phyloP scores from a whole-genome alignment of 2,329 filamentous ascomycete genomes.

The Phyllosticta ampelicida region DNA sequence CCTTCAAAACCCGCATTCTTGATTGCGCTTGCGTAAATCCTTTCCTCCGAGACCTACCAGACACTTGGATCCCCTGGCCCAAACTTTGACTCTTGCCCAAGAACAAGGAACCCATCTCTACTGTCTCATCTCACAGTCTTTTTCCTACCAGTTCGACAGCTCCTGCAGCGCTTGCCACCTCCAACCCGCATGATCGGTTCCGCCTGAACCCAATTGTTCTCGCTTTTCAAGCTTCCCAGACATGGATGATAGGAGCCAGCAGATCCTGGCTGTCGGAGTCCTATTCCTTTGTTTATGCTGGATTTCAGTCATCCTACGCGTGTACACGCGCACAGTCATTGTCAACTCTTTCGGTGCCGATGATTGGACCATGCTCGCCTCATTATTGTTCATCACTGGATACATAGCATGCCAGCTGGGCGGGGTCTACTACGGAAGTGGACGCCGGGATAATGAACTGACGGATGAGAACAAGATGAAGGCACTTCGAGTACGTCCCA shows the following conservation, averaged over 20 bases:
- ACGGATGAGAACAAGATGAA: constrained; percentile 18
- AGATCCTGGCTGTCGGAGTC: constrained; percentile 21
- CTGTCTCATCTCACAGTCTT: neutral
- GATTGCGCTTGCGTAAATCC: neutral
- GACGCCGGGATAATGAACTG: constrained; percentile 26
- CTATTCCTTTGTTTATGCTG: constrained; percentile 30
- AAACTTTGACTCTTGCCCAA: neutral
- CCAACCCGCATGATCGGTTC: neutral
- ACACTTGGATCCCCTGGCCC: neutral
- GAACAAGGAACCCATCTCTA: neutral
- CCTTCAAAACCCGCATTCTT: neutral
- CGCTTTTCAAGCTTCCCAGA: neutral
- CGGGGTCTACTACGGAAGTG: constrained; percentile 30
- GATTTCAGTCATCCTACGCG: constrained; percentile 25
- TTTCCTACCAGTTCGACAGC: neutral
- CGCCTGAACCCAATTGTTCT: neutral
- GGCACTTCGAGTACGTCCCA: constrained; percentile 18
- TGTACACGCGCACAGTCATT: constrained; percentile 28
- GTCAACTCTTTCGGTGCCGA: constrained; percentile 30
- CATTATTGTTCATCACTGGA: constrained; percentile 28
- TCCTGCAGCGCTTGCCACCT: neutral
- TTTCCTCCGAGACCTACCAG: neutral
- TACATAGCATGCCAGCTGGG: constrained; percentile 31
- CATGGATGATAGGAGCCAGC: constrained; percentile 15
- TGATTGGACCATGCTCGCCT: constrained; percentile 32